These are phyloP conservation scores for Tylopilus orsonianus DNA, from an alignment of 1,284 basidiomycete species.

Conservation along the genomic window DNA sequence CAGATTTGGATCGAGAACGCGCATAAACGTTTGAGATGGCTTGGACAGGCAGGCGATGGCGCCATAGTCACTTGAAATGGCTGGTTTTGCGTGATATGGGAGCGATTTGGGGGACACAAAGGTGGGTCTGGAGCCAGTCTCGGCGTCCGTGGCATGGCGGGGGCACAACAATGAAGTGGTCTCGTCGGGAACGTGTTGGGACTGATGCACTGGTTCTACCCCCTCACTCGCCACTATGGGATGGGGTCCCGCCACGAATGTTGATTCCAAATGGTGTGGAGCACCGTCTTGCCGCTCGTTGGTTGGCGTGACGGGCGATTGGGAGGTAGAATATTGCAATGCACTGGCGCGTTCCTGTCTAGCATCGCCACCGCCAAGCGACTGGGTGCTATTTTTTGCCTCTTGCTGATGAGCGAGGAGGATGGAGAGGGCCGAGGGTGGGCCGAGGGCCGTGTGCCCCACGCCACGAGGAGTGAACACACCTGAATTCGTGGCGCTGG, in stretches of 20 bases:
- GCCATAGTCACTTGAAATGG: slow-evolving; percentile 12
- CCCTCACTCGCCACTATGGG: background rate
- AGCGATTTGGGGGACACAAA: slow-evolving; percentile 8
- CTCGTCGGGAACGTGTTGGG: slow-evolving; percentile 15
- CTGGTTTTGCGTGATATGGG: slow-evolving; percentile 9
- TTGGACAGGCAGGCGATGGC: slow-evolving; percentile 12
- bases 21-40: slow-evolving; percentile 10
- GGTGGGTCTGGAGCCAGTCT: background rate
- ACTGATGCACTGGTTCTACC: background rate
- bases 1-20: slow-evolving; percentile 18
- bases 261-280: background rate
- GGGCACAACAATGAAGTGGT: slow-evolving; percentile 21
- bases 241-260: background rate
- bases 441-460: slow-evolving; percentile 15
- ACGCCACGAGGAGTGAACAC: slow-evolving; percentile 19
- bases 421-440: slow-evolving; percentile 45
- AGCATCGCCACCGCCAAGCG: slow-evolving; percentile 2
- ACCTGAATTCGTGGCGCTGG: slow-evolving; percentile 12
- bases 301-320: slow-evolving; percentile 23
- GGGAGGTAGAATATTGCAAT: slow-evolving; percentile 12
- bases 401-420: slow-evolving; percentile 37
- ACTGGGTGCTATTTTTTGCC: background rate
- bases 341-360: background rate
- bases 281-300: slow-evolving; percentile 15
- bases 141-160: slow-evolving; percentile 15